These are phyloP conservation scores for Collybiopsis luxurians DNA, from an alignment of 768 basidiomycete genomes.

Conservation along the genomic window DNA sequence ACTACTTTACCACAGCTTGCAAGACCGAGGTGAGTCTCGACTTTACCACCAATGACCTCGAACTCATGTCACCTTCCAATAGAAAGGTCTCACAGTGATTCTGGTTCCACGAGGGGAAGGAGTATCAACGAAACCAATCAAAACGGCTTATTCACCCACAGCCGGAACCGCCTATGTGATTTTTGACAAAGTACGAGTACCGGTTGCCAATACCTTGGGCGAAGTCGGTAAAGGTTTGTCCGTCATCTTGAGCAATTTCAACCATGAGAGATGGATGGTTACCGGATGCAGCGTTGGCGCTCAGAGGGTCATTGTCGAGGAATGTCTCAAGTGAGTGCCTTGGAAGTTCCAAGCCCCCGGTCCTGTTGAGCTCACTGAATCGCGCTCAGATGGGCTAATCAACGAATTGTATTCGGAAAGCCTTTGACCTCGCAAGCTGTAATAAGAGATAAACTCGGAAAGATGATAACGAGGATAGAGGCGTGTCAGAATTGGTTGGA, in stretches of 20 bases:
- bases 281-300: constrained; percentile 65
- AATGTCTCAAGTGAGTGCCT: constrained; percentile 82
- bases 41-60: not conserved
- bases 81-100: constrained; percentile 76
- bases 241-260: constrained; percentile 83
- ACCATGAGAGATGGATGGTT: constrained; percentile 92
- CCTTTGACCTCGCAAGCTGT: constrained; percentile 80
- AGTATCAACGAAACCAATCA: constrained; percentile 84
- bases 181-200: constrained; percentile 81
- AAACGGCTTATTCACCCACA: constrained; percentile 87
- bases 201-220: constrained; percentile 85
- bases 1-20: constrained; percentile 83
- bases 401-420: constrained; percentile 90
- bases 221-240: constrained; percentile 80
- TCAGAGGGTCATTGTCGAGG: constrained; percentile 82
- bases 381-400: constrained; percentile 88
- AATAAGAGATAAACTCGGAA: constrained; percentile 82
- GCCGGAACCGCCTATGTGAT: constrained; percentile 89
- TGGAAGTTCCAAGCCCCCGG: too few relatives aligned
- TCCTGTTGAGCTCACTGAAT: too few relatives aligned
- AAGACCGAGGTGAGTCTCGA: constrained; percentile 52
- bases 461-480: constrained; percentile 90
- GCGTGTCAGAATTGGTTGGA: constrained; percentile 88
- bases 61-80: not conserved
- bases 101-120: constrained; percentile 69